Conservation (phyloP, 495 filamentous ascomycete genomes). For the Cetradonia linearis region DNA sequence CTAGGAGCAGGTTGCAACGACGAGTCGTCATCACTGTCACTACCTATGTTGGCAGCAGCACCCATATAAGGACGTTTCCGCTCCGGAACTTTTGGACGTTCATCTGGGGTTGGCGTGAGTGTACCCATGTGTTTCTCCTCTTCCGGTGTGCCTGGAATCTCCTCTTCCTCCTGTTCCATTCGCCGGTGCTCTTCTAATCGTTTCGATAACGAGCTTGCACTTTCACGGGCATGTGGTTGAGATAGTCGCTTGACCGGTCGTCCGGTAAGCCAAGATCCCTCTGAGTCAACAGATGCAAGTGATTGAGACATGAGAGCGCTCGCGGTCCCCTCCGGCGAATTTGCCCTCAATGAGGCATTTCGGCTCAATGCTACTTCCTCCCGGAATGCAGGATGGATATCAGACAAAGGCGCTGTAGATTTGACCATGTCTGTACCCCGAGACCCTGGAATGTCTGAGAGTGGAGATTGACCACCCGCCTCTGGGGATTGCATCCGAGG, state of each 20-base stretch:
- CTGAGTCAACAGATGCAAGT: slow-evolving; percentile 77
- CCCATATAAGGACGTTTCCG: slow-evolving; percentile 18
- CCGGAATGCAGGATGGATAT: slow-evolving; percentile 27
- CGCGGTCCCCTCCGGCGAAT: slow-evolving; percentile 21
- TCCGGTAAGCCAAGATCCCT: slow-evolving; percentile 87
- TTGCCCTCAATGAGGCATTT: slow-evolving; percentile 23
- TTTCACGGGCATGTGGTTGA: slow-evolving; percentile 39
- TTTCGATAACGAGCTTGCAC: slow-evolving; percentile 36
- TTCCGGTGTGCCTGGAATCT: slow-evolving; percentile 33
- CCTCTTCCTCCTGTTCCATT: slow-evolving; percentile 38
- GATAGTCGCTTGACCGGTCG: slow-evolving; percentile 45
- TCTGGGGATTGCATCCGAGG: slow-evolving; percentile 70
- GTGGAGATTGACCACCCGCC: slow-evolving; percentile 23
- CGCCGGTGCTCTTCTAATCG: slow-evolving; percentile 37
- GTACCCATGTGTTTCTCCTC: slow-evolving; percentile 25
- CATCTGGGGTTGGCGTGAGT: slow-evolving; percentile 19
- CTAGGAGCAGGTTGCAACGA: slow-evolving; percentile 10
- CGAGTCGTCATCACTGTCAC: slow-evolving; percentile 29
- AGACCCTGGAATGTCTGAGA: slow-evolving; percentile 21
- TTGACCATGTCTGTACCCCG: slow-evolving; percentile 15
- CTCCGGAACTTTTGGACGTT: slow-evolving; percentile 17
- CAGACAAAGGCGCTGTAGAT: slow-evolving; percentile 18
- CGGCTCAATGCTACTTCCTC: slow-evolving; percentile 26
- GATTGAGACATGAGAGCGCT: slow-evolving; percentile 51
- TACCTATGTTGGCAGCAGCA: slow-evolving; percentile 21